Percentiles rank a stretch among this genome's conserved stretches.
Evolutionary conservation across 2,329 filamentous ascomycete genomes (phyloP).

Genomic region (Teratosphaeria viscida): DNA sequence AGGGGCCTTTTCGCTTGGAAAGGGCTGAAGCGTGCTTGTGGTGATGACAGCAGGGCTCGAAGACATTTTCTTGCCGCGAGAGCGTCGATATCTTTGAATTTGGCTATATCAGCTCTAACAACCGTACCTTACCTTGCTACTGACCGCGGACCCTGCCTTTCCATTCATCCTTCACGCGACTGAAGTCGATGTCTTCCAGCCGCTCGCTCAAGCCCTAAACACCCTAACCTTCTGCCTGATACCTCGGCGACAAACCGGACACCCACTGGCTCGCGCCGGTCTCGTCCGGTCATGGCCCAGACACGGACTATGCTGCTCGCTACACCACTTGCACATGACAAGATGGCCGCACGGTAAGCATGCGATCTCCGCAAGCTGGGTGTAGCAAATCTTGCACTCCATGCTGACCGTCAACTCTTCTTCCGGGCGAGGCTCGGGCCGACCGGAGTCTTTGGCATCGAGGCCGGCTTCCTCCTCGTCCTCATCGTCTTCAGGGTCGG

Average conservation of each 20-base stretch:
- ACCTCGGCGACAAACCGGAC: slow-evolving; percentile 37
- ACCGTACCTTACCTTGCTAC: too few species aligned
- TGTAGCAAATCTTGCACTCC: slow-evolving; percentile 44
- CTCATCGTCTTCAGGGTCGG: slow-evolving; percentile 12
- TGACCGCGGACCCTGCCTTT: too few species aligned
- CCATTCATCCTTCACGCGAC: too few species aligned
- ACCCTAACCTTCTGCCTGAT: slow-evolving; percentile 35
- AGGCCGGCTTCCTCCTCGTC: slow-evolving; percentile 25
- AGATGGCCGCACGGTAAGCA: slow-evolving; percentile 46
- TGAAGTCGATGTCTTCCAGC: too few species aligned
- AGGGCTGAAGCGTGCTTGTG: too few species aligned
- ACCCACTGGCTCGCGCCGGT: slow-evolving; percentile 29
- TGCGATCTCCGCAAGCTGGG: slow-evolving; percentile 42
- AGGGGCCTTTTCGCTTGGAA: too few species aligned
- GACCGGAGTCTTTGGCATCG: slow-evolving; percentile 35
- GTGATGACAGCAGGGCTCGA: too few species aligned
- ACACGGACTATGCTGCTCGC: slow-evolving; percentile 39
- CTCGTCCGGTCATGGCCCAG: slow-evolving; percentile 31
- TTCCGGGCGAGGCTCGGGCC: slow-evolving; percentile 38
- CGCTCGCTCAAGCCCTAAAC: slow-evolving; percentile 10
- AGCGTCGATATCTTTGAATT: too few species aligned
- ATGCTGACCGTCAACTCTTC: slow-evolving; percentile 41
- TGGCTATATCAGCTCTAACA: too few species aligned
- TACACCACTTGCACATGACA: slow-evolving; percentile 46
- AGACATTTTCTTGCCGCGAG: too few species aligned